phyloP scores from a whole-genome alignment of 2,329 filamentous ascomycete genomes.

The Rhynchosporium agropyri region DNA sequence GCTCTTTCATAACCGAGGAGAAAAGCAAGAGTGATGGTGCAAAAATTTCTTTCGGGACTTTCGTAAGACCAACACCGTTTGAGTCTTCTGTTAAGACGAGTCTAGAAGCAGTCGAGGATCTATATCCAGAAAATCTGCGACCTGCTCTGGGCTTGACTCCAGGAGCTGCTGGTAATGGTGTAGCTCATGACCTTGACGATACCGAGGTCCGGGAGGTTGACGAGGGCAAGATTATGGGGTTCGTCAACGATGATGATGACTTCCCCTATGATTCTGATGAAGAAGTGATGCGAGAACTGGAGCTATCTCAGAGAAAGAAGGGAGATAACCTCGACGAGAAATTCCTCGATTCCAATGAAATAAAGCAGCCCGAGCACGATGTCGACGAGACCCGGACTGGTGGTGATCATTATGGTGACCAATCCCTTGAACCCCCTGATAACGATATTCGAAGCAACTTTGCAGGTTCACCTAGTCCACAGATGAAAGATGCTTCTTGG shows the following conservation, averaged over 20 bases:
- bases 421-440: conserved; percentile 23
- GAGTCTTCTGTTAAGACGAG: conserved; percentile 71
- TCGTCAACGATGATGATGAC: conserved; percentile 49
- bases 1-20: conserved; percentile 66
- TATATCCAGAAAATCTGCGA: conserved; percentile 71
- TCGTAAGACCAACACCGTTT: conserved; percentile 57
- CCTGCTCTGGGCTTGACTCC: conserved; percentile 47
- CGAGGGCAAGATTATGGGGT: conserved; percentile 57
- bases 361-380: conserved; percentile 21
- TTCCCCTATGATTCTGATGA: conserved; percentile 57
- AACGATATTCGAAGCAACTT: background rate
- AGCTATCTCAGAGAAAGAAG: conserved; percentile 36
- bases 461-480: background rate
- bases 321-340: conserved; percentile 31
- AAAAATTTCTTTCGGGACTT: conserved; percentile 63
- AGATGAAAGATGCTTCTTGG: background rate
- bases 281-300: conserved; percentile 46
- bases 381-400: conserved; percentile 19
- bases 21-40: conserved; percentile 49
- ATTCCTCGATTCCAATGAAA: conserved; percentile 19
- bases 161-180: conserved; percentile 9
- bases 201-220: conserved; percentile 55
- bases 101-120: conserved; percentile 82
- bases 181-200: conserved; percentile 25
- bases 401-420: conserved; percentile 18